Base-by-base conservation (phyloP, 441 rosid genomes). In the Populus hybrid region DNA sequence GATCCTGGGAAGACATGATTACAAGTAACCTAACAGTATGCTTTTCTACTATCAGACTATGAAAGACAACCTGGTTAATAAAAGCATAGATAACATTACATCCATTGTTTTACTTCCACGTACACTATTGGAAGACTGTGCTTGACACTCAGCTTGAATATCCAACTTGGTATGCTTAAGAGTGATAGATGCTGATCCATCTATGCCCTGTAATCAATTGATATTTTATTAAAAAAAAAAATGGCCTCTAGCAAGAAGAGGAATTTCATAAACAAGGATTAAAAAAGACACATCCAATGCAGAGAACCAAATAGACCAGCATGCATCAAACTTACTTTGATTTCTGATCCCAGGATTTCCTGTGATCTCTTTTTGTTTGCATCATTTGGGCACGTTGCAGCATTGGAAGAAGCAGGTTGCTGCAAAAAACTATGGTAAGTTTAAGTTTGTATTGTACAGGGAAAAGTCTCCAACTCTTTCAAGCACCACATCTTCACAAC, bases 381-480 rank as follows among this genome's bases (percentile, higher is more conserved):
- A 80, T 61, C 84, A 61, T 68, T 83, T 72, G n/a, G 67, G 70
- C 64, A 61, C 34, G 74, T 73, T 77, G 80, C 80, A 42, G 69
- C 83, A 76, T 65, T 76, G 73, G 83, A 74, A 79, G 89, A 79
- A 82, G 88, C 61, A 63, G 91, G 94, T 40, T 89, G 92, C 96
- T 90, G 82, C 67, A 70, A 57, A 74, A 67, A 74, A 35, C 32
- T 18, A 50, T 16, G 5, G n/a, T 35, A 30, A 76, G 10, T 80
- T 40, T 24, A 67, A 79, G 9, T 57, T 34, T 57, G 42, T 34
- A 70, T 50, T 32, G 28, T 67, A 69, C 69, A 50, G 64, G 38
- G 38, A 23, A 61, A 16, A 1, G 42, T 38, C 57, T 30, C 40
- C 75, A 70, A 57, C 21, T 67, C 54, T 8, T 67, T 73, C 69